Conservation (phyloP, 139 green algal genomes). For the Chlorella sorokiniana region DNA sequence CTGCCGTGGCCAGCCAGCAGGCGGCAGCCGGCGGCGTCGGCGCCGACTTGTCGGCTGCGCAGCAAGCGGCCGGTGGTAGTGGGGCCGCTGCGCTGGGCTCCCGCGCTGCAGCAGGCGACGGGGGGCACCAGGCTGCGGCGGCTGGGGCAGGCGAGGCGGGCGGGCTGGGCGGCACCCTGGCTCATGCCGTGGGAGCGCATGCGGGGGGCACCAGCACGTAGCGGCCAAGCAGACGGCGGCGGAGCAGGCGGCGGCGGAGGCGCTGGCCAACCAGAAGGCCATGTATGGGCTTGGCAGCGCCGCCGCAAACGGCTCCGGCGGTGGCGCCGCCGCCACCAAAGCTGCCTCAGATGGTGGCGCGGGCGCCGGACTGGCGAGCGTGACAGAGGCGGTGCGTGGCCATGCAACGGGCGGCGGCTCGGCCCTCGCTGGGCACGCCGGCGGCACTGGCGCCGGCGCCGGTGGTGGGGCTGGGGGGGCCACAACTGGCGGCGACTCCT, state of each 20-base stretch:
- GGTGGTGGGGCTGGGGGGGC: neutral
- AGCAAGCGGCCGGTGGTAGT: too few species aligned
- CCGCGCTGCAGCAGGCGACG: neutral
- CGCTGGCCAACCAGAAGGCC: constrained; percentile 24
- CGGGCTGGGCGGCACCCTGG: neutral
- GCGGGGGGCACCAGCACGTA: neutral
- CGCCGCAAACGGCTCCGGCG: neutral
- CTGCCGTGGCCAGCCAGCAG: neutral
- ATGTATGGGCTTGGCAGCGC: neutral
- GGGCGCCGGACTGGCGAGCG: neutral
- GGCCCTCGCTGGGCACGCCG: neutral
- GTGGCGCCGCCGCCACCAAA: neutral
- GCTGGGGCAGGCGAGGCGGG: neutral
- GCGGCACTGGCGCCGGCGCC: neutral
- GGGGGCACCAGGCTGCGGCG: neutral
- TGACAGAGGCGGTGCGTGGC: neutral
- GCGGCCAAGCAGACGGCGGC: neutral
- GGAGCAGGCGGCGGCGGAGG: constrained; percentile 5
- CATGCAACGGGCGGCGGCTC: neutral
- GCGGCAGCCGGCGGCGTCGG: neutral
- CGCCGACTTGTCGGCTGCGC: too few species aligned
- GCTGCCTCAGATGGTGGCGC: neutral
- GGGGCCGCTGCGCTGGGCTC: neutral
- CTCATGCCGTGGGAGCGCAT: constrained; percentile 1
- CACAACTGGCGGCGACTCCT: neutral